Percentiles rank a stretch among this genome's conserved stretches.
Conservation (phyloP, 2,329 filamentous ascomycete genomes). For the Neopestalotiopsis rosae region DNA sequence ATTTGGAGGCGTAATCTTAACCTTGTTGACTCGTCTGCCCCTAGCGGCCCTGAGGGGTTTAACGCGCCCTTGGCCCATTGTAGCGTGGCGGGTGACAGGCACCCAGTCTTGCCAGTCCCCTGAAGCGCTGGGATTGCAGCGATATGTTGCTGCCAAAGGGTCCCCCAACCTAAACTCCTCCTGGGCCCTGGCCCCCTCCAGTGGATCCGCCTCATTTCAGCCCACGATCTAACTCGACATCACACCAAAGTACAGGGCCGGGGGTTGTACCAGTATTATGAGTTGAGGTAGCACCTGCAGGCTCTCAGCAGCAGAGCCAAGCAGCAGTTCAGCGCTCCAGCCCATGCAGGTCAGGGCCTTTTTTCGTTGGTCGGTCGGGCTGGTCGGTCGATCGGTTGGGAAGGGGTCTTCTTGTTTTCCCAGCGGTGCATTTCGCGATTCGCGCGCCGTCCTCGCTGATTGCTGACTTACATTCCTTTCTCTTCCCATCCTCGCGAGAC, state of each 20-base stretch:
- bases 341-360: background rate
- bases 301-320: background rate
- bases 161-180: background rate
- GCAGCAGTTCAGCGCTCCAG: background rate
- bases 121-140: background rate
- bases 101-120: background rate
- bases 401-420: background rate
- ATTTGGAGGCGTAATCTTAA: background rate
- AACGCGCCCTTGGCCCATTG: background rate
- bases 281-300: background rate
- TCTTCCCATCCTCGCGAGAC: background rate
- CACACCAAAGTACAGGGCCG: background rate
- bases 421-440: background rate
- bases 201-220: constrained; percentile 2
- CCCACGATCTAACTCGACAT: background rate
- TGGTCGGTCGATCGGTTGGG: background rate
- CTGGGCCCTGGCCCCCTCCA: background rate
- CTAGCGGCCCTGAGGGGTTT: background rate
- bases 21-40: background rate
- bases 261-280: background rate
- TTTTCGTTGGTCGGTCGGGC: background rate
- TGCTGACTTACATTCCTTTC: background rate
- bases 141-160: background rate
- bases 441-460: background rate
- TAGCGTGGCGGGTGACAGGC: background rate